These are phyloP conservation scores for Auxenochlorella protothecoides DNA, from an alignment of 139 green algal genomes.

Conservation along the genomic window DNA sequence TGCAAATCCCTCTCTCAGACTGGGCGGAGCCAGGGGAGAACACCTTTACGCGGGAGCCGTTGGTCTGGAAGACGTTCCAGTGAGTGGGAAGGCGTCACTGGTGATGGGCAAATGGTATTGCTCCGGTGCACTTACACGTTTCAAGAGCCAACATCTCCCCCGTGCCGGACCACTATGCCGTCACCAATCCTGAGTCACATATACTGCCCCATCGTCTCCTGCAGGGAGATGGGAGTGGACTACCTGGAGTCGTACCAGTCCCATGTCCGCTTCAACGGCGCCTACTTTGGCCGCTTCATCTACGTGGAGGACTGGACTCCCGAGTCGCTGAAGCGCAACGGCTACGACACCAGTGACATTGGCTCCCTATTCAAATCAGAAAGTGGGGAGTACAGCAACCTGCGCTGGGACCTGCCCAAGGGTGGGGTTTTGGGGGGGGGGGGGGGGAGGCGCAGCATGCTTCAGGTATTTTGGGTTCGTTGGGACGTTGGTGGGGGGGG, in stretches of 20 bases:
- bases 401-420: neutral
- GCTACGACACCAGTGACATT: neutral
- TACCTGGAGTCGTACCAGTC: conserved; percentile 41
- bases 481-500: too few species aligned
- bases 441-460: too few species aligned
- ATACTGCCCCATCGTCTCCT: too few species aligned
- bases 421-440: too few species aligned
- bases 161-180: conserved; percentile 45
- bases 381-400: neutral
- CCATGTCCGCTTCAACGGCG: conserved; percentile 53
- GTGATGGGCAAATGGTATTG: too few species aligned
- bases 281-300: conserved; percentile 62
- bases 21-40: conserved; percentile 59
- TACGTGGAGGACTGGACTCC: conserved; percentile 50
- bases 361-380: too few species aligned
- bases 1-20: neutral
- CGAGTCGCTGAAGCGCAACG: conserved; percentile 36
- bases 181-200: conserved; percentile 51
- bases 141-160: neutral
- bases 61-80: conserved; percentile 34
- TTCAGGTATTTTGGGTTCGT: too few species aligned
- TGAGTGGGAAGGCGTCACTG: neutral
- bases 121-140: conserved; percentile 8
- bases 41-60: conserved; percentile 63
- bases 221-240: conserved; percentile 20